Evolutionary conservation across 2,329 filamentous ascomycete species (phyloP).

Genomic region (Monosporascus sp.): DNA sequence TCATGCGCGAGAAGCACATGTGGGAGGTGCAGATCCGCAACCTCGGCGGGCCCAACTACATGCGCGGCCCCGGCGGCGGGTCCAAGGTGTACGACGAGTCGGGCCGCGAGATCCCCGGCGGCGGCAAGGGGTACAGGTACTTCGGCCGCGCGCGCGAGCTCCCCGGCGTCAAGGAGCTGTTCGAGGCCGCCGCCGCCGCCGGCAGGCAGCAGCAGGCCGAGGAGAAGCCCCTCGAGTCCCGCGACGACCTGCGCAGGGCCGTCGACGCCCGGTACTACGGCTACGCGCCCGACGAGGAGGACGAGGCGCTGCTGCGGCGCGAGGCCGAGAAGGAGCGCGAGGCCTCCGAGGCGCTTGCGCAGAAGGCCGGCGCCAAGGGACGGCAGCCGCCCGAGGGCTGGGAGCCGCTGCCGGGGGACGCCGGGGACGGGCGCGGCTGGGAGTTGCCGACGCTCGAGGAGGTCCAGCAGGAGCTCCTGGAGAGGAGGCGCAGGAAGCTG

Average conservation of each 20-base stretch:
- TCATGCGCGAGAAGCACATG: slow-evolving; percentile 98
- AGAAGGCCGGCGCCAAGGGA: slow-evolving; percentile 48
- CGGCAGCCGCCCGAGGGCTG: slow-evolving; percentile 63
- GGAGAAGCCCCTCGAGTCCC: slow-evolving; percentile 60
- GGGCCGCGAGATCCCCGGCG: slow-evolving; percentile 64
- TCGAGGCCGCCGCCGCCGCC: slow-evolving; percentile 64
- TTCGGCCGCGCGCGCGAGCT: slow-evolving; percentile 87
- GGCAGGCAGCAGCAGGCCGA: slow-evolving; percentile 40
- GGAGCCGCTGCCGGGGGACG: slow-evolving; percentile 82
- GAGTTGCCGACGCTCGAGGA: slow-evolving; percentile 80
- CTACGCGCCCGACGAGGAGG: slow-evolving; percentile 88
- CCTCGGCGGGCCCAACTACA: slow-evolving; percentile 95
- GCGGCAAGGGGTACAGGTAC: slow-evolving; percentile 88
- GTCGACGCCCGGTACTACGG: slow-evolving; percentile 96
- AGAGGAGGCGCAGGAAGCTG: slow-evolving; percentile 75
- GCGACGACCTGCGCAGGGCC: slow-evolving; percentile 64
- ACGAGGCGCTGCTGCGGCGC: slow-evolving; percentile 72
- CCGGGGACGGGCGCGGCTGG: slow-evolving; percentile 78
- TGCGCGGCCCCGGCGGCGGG: slow-evolving; percentile 57
- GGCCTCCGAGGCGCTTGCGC: slow-evolving; percentile 64
- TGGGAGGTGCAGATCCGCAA: slow-evolving; percentile 98
- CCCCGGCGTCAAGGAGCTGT: slow-evolving; percentile 93
- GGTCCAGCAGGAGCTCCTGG: slow-evolving; percentile 89
- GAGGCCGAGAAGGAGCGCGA: slow-evolving; percentile 81
- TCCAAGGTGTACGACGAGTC: slow-evolving; percentile 66